Evolutionary conservation across 768 basidiomycete genomes (phyloP).

Genomic region (Tylopilus sp.): DNA sequence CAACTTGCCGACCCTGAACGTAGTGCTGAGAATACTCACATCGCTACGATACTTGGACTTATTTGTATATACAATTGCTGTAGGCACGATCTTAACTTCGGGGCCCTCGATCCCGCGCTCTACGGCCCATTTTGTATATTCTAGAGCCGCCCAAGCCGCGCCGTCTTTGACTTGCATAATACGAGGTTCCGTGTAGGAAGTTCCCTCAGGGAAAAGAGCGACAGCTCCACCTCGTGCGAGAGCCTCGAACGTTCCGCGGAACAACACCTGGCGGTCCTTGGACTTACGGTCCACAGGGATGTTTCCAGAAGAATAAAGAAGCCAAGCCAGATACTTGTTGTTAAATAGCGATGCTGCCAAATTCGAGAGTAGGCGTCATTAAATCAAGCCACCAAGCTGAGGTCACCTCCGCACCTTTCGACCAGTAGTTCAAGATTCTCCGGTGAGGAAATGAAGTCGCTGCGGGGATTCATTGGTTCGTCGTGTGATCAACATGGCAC

Average conservation of each 20-base stretch:
- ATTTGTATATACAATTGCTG: constrained; percentile 91
- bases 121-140: constrained; percentile 79
- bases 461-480: constrained; percentile 32
- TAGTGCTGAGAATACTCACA: constrained; percentile 49
- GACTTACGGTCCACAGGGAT: constrained; percentile 95
- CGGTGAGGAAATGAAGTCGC: constrained; percentile 80
- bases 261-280: constrained; percentile 85
- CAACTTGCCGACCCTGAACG: constrained; percentile 3
- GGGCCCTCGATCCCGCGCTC: constrained; percentile 48
- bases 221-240: constrained; percentile 78
- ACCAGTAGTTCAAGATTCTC: constrained; percentile 88
- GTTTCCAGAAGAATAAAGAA: constrained; percentile 89
- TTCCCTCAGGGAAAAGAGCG: constrained; percentile 92
- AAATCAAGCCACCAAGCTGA: constrained; percentile 10
- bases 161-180: constrained; percentile 95
- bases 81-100: constrained; percentile 66
- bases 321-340: constrained; percentile 67
- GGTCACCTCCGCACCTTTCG: constrained; percentile 61
- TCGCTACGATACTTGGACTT: constrained; percentile 93
- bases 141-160: constrained; percentile 91
- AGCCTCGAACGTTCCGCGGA: constrained; percentile 86
- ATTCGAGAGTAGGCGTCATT: constrained; percentile 16
- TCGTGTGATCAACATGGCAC: constrained; percentile 12
- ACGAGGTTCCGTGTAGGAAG: constrained; percentile 88
- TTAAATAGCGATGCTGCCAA: constrained; percentile 68